These are phyloP conservation scores for Colletotrichum gloeosporioides DNA, from an alignment of 2,329 filamentous ascomycete genomes.

Conservation along the genomic window DNA sequence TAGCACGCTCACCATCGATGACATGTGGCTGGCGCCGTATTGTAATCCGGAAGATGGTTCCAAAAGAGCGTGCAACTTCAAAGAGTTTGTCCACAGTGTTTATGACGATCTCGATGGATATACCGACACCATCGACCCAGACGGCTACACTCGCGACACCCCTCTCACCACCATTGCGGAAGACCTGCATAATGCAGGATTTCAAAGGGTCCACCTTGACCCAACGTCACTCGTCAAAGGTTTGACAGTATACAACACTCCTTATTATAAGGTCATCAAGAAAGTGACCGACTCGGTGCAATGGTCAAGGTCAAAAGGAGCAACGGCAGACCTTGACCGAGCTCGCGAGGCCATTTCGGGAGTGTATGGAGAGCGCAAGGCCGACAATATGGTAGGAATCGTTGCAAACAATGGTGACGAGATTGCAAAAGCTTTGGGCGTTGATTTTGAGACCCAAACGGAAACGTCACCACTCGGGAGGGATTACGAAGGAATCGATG, in stretches of 20 bases:
- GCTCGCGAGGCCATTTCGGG: background rate
- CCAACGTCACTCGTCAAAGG: background rate
- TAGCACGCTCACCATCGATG: background rate
- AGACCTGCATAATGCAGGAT: background rate
- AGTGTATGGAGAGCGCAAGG: background rate
- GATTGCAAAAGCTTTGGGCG: background rate
- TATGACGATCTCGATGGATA: background rate
- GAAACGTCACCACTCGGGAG: background rate
- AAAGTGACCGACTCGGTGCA: background rate
- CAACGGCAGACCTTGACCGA: background rate
- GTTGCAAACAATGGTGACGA: background rate
- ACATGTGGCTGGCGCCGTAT: background rate
- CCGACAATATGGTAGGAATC: background rate
- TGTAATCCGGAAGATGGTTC: background rate
- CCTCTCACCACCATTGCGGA: background rate
- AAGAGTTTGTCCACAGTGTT: background rate
- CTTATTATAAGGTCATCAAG: background rate
- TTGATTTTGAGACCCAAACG: background rate
- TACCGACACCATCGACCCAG: background rate
- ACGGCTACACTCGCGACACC: background rate
- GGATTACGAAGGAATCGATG: background rate
- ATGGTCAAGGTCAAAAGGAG: background rate
- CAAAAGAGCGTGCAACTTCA: background rate
- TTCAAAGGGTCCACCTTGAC: background rate
- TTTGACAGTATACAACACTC: background rate